These are phyloP conservation scores for Cinchona pubescens DNA, from an alignment of 257 asterid species.

Conservation along the genomic window DNA sequence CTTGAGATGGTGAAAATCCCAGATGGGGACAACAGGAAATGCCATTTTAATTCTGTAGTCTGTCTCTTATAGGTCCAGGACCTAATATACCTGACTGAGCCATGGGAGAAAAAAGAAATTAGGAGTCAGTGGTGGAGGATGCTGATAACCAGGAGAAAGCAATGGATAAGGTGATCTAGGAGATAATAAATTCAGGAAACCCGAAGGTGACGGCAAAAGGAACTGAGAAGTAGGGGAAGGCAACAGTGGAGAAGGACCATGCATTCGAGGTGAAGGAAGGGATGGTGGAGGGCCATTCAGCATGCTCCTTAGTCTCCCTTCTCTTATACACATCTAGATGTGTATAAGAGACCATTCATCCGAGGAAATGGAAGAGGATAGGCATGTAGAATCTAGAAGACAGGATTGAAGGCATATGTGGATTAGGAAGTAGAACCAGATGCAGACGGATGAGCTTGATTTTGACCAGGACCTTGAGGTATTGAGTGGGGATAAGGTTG, in stretches of 20 bases:
- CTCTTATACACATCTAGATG: no score
- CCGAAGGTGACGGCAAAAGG: slow-evolving; percentile 76
- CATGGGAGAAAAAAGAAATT: slow-evolving; percentile 67
- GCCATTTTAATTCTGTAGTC: no score
- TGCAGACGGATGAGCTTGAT: slow-evolving; percentile 25
- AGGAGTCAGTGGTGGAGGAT: slow-evolving; percentile 70
- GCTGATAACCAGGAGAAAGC: slow-evolving; percentile 77
- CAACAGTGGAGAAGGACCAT: slow-evolving; percentile 49
- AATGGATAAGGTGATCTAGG: slow-evolving; percentile 82
- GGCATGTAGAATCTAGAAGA: slow-evolving; percentile 56
- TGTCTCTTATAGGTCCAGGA: slow-evolving; percentile 67
- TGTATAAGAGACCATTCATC: slow-evolving; percentile 43
- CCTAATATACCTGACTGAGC: slow-evolving; percentile 77
- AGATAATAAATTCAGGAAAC: slow-evolving; percentile 59
- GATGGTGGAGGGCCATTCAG: slow-evolving; percentile 55
- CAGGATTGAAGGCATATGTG: slow-evolving; percentile 44
- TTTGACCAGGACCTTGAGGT: slow-evolving; percentile 34
- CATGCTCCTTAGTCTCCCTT: slow-evolving; percentile 49
- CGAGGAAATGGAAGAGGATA: slow-evolving; percentile 33
- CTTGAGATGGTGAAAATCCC: slow-evolving; percentile 67
- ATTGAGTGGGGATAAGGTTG: slow-evolving; percentile 36
- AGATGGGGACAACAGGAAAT: slow-evolving; percentile 76
- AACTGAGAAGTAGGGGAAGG: slow-evolving; percentile 87
- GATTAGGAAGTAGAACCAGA: slow-evolving; percentile 45
- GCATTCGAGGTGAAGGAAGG: slow-evolving; percentile 51